These are phyloP conservation scores for Pichia sp. DNA, from an alignment of 1,139 yeast species.

Conservation along the genomic window DNA sequence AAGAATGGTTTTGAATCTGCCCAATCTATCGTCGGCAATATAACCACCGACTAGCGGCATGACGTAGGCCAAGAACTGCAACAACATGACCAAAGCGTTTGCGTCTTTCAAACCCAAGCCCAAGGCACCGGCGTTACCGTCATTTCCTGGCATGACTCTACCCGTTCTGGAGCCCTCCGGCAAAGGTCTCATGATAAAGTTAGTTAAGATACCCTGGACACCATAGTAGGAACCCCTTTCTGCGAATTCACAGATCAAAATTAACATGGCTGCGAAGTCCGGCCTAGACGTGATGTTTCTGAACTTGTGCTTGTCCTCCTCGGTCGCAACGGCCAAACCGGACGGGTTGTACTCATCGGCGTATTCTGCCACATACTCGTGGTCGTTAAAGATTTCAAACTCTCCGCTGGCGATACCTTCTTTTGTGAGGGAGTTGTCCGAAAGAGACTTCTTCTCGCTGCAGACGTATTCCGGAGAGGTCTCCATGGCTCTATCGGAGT, in stretches of 20 bases:
- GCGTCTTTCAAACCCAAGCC: constrained; percentile 38
- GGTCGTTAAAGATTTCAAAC: constrained; percentile 28
- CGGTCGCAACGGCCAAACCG: constrained; percentile 33
- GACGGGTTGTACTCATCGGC: constrained; percentile 30
- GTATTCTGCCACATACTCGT: constrained; percentile 23
- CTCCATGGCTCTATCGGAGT: neutral
- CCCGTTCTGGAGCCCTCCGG: constrained; percentile 45
- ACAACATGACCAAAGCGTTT: constrained; percentile 37
- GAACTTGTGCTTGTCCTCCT: constrained; percentile 42
- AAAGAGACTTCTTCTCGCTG: neutral
- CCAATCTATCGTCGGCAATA: constrained; percentile 40
- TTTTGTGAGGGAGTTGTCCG: neutral
- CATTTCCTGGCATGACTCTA: constrained; percentile 20
- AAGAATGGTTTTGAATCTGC: constrained; percentile 42
- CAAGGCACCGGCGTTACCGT: constrained; percentile 36
- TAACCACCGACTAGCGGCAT: constrained; percentile 44
- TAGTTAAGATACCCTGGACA: constrained; percentile 36
- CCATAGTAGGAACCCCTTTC: constrained; percentile 47
- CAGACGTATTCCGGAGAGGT: neutral
- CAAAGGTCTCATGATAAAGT: constrained; percentile 44
- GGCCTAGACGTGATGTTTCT: constrained; percentile 37
- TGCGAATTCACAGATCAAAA: constrained; percentile 42
- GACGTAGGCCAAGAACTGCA: constrained; percentile 43
- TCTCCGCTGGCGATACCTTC: neutral
- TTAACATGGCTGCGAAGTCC: constrained; percentile 36